These are phyloP conservation scores for Nitzschia palea DNA, from an alignment of 108 stramenopile genomes.

Conservation along the genomic window DNA sequence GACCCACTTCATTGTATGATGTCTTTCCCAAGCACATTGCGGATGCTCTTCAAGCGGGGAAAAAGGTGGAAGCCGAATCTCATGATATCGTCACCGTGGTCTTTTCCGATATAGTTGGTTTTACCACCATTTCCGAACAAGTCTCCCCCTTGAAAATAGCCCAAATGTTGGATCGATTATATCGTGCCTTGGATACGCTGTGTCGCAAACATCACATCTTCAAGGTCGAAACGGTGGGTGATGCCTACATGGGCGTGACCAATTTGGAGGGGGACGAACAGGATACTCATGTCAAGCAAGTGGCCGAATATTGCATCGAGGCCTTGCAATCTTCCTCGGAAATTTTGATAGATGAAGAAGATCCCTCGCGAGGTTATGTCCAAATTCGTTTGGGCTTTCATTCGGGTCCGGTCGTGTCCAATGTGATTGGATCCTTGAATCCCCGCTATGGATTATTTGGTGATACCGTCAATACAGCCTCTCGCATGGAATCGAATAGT, in stretches of 20 bases:
- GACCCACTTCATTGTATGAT: conserved; percentile 6
- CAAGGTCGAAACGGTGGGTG: conserved; percentile 65
- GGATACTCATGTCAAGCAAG: conserved; percentile 53
- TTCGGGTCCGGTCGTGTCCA: conserved; percentile 48
- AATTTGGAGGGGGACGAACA: conserved; percentile 28
- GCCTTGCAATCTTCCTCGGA: conserved; percentile 40
- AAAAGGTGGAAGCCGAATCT: conserved; percentile 45
- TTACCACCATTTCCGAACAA: conserved; percentile 44
- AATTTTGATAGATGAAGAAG: too few species aligned
- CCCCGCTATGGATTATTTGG: conserved; percentile 53
- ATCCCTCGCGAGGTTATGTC: conserved; percentile 36
- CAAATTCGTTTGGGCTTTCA: conserved; percentile 53
- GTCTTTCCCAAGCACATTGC: conserved; percentile 62
- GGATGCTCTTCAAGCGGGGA: conserved; percentile 43
- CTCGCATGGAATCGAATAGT: conserved; percentile 52
- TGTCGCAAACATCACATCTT: conserved; percentile 49
- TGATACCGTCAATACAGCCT: conserved; percentile 53
- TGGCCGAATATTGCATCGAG: conserved; percentile 51
- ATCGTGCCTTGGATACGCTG: conserved; percentile 42
- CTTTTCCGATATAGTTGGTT: conserved; percentile 51
- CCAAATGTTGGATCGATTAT: conserved; percentile 54
- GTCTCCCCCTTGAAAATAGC: conserved; percentile 47
- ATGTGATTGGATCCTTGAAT: conserved; percentile 44
- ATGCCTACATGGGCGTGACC: conserved; percentile 37
- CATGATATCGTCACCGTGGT: conserved; percentile 32